These are phyloP conservation scores for Starmera pachycereana DNA, from an alignment of 805 yeast species.

Conservation along the genomic window DNA sequence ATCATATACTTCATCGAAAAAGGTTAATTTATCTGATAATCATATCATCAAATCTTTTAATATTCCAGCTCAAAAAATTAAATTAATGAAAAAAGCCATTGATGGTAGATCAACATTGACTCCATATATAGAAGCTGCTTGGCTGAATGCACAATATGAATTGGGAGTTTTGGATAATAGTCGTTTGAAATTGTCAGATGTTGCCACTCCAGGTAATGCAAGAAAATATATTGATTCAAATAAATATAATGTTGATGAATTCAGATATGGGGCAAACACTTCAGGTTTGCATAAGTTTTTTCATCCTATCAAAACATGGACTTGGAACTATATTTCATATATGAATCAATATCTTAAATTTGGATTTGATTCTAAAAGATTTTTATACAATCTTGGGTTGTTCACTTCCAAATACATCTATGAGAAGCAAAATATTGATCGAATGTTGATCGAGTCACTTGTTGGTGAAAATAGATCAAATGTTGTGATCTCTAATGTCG, in stretches of 20 bases:
- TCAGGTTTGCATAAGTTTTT: conserved; percentile 11
- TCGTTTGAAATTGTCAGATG: conserved; percentile 5
- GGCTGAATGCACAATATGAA: conserved; percentile 10
- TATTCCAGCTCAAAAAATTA: conserved; percentile 1
- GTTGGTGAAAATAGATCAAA: conserved; percentile 7
- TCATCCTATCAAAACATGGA: conserved; percentile 2
- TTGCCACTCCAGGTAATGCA: conserved; percentile 12
- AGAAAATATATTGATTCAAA: conserved; percentile 6
- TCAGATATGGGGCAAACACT: conserved; percentile 12
- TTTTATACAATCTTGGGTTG: conserved; percentile 11
- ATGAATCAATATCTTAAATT: conserved; percentile 5
- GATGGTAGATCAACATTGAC: conserved; percentile 7
- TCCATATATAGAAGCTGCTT: conserved; percentile 10
- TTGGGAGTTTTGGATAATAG: not conserved
- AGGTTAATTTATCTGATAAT: conserved; percentile 2
- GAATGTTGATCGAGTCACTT: conserved; percentile 2
- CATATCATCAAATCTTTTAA: conserved; percentile 7
- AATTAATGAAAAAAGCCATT: not conserved
- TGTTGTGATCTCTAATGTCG: conserved; percentile 13
- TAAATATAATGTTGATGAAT: conserved; percentile 3
- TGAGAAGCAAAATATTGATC: conserved; percentile 8
- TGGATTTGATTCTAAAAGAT: conserved; percentile 1
- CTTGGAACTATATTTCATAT: conserved; percentile 2
- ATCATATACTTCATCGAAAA: not conserved
- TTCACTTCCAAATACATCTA: conserved; percentile 5